Base-by-base conservation (phyloP, 2,329 filamentous ascomycete species). In the Aspergillus pseudotamarii region DNA sequence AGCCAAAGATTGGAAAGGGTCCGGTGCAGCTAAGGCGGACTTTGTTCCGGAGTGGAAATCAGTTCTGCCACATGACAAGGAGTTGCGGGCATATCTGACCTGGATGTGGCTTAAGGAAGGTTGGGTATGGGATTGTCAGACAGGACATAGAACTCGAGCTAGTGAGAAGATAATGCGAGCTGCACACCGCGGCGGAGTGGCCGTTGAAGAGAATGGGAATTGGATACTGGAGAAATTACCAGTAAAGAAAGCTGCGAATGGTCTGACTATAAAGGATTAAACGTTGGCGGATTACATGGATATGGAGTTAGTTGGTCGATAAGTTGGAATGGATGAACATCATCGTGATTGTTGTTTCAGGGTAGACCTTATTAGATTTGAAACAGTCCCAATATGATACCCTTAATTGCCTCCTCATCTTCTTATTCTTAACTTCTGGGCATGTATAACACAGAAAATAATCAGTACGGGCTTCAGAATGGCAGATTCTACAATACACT, bases 101-200 rank as follows among this genome's bases (percentile, higher is more conserved):
- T 97, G 94, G 93, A 92, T 93, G 87, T 97, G 94, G 93, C 86
- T 95, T 79, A 88, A 89, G 53, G 91, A 96, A 71, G 92, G 93
- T 0, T 94, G 89, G 85, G 83, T 88, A 46, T 97, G 93, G 92
- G 86, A 96, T 79, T 87, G 88, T 1, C 75, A 81, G 32, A 93
- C 90, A 0, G 93, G 92, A 0, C 71, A 80, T 34, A 75, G 78
- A 67, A 79, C 72, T 16, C 72, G 73, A 60, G 77, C 81, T 11
- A 78, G 76, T 55, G 76, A 77, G 14, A 75, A 74, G 61, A 73
- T 76, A 46, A 75, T 79, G 66, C 73, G 73, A 58, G 74, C 75
- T 58, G 80, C 80, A 5, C 69, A 67, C 23, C 71, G 68, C 21
- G 81, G 80, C 34, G 80, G 80, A 1, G 69, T 82, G 8, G 79